These are phyloP conservation scores for Alternaria longipes DNA, from an alignment of 2,329 filamentous ascomycete genomes.

Conservation along the genomic window DNA sequence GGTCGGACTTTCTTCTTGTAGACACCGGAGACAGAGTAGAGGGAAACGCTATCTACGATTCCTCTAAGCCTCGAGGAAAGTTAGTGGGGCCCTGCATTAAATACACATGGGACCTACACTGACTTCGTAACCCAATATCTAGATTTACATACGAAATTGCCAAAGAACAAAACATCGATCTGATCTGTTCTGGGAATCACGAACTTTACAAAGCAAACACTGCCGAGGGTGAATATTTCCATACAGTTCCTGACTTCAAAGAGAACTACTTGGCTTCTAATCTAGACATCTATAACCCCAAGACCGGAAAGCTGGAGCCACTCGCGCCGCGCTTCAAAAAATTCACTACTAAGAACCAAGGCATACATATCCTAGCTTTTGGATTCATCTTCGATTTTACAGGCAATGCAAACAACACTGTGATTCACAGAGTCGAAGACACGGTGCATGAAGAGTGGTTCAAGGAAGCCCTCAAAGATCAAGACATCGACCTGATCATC, in stretches of 20 bases:
- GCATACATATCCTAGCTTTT: constrained; percentile 84
- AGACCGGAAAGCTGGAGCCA: constrained; percentile 74
- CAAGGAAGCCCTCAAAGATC: constrained; percentile 79
- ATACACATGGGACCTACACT: background rate
- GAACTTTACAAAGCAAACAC: constrained; percentile 88
- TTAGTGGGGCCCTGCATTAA: background rate
- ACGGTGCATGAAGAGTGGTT: constrained; percentile 90
- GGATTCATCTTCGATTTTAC: constrained; percentile 96
- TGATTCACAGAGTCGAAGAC: constrained; percentile 80
- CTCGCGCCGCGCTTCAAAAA: constrained; percentile 85
- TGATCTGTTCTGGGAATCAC: constrained; percentile 91
- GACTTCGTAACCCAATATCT: background rate
- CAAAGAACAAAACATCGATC: constrained; percentile 80
- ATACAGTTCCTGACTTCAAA: constrained; percentile 83
- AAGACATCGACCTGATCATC: constrained; percentile 84
- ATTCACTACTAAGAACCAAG: constrained; percentile 90
- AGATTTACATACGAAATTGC: constrained; percentile 86
- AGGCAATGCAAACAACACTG: constrained; percentile 88
- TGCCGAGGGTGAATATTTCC: constrained; percentile 78
- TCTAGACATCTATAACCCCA: constrained; percentile 82
- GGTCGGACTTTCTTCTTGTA: constrained; percentile 87
- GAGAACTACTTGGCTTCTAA: constrained; percentile 89
- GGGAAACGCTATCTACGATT: constrained; percentile 94
- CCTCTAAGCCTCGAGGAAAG: constrained; percentile 83
- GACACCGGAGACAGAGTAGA: constrained; percentile 95